Conservation (phyloP, 495 filamentous ascomycete genomes). For the Penicillium psychrofluorescens region DNA sequence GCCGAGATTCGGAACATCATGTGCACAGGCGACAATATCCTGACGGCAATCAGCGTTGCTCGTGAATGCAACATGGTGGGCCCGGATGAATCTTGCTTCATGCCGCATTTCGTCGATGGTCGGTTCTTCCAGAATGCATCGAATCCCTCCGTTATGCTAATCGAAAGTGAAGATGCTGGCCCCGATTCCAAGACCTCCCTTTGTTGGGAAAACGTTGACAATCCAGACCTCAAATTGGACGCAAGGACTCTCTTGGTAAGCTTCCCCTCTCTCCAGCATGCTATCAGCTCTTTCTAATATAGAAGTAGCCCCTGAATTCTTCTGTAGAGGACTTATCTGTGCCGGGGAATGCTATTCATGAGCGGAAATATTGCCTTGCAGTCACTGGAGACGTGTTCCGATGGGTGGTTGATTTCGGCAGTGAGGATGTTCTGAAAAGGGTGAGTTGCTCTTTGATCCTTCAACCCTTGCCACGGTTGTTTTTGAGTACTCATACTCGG, state of each 20-base stretch:
- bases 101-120: constrained; percentile 81
- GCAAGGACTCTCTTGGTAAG: constrained; percentile 64
- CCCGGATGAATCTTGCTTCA: constrained; percentile 75
- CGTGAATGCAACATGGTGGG: constrained; percentile 85
- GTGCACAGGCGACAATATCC: constrained; percentile 98
- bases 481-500: neutral
- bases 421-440: constrained; percentile 63
- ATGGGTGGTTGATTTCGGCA: constrained; percentile 89
- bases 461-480: neutral
- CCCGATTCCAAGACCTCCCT: constrained; percentile 63
- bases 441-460: constrained; percentile 27
- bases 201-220: constrained; percentile 88
- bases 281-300: constrained; percentile 16
- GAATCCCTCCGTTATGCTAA: constrained; percentile 1
- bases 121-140: constrained; percentile 1
- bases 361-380: constrained; percentile 79
- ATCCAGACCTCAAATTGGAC: constrained; percentile 67
- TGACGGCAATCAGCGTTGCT: constrained; percentile 94
- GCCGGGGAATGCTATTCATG: constrained; percentile 71
- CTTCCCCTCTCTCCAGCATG: neutral
- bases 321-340: constrained; percentile 72
- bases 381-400: constrained; percentile 91
- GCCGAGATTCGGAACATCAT: constrained; percentile 89
- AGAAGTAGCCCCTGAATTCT: constrained; percentile 56
- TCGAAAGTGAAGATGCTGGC: constrained; percentile 40